Percentiles rank a stretch among this genome's conserved stretches.
Evolutionary conservation across 805 yeast genomes (phyloP).

Genomic region (Kuraishia piskuri): DNA sequence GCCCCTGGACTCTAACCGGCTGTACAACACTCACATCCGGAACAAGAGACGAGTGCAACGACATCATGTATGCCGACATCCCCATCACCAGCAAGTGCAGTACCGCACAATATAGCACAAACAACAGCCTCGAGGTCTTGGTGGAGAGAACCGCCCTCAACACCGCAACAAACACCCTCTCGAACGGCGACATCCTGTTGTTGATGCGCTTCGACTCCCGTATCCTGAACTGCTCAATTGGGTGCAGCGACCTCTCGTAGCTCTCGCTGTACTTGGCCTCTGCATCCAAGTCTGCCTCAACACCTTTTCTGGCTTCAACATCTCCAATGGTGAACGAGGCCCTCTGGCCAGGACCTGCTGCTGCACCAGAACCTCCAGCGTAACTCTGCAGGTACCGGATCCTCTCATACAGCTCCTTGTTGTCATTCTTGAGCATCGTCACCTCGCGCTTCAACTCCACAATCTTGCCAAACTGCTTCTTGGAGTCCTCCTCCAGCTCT

Average conservation of each 20-base stretch:
- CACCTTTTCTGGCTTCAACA: slow-evolving; percentile 5
- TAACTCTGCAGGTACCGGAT: slow-evolving; percentile 58
- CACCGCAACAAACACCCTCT: slow-evolving; percentile 64
- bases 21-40: not conserved
- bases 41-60: not conserved
- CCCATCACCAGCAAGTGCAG: slow-evolving; percentile 68
- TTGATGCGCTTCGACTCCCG: slow-evolving; percentile 69
- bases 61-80: slow-evolving; percentile 46
- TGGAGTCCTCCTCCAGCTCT: slow-evolving; percentile 77
- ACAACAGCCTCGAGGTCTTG: slow-evolving; percentile 60
- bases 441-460: slow-evolving; percentile 60
- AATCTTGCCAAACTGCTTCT: slow-evolving; percentile 44
- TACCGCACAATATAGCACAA: slow-evolving; percentile 64
- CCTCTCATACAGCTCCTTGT: slow-evolving; percentile 71
- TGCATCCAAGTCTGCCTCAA: slow-evolving; percentile 18
- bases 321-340: slow-evolving; percentile 12
- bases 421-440: slow-evolving; percentile 58
- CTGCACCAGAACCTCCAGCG: slow-evolving; percentile 9
- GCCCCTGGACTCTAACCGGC: too few species aligned
- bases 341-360: slow-evolving; percentile 20
- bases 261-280: slow-evolving; percentile 54
- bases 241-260: slow-evolving; percentile 75
- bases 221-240: slow-evolving; percentile 74
- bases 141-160: slow-evolving; percentile 73
- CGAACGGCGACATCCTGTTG: slow-evolving; percentile 67